phyloP scores from a whole-genome alignment of 345 rosid genomes.

The Citrus sp. region DNA sequence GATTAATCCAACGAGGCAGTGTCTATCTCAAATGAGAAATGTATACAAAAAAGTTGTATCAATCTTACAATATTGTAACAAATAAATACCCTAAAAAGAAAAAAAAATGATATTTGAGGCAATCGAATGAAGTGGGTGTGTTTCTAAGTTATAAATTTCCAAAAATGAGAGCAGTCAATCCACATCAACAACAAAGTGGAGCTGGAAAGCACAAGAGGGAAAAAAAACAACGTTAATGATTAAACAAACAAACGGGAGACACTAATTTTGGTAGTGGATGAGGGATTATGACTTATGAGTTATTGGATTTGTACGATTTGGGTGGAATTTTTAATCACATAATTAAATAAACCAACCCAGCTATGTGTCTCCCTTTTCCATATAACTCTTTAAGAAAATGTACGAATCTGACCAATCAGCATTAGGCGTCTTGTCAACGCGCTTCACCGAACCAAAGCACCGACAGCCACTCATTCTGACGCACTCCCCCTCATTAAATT shows the following conservation, averaged over 20 bases:
- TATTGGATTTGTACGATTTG: no score
- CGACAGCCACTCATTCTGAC: background rate
- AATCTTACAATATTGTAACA: no score
- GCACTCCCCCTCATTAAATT: background rate
- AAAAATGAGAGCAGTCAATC: no score
- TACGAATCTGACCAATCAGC: slow-evolving; percentile 1
- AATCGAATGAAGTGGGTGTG: no score
- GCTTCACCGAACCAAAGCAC: background rate
- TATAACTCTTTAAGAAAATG: background rate
- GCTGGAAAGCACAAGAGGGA: background rate
- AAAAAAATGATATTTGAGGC: no score
- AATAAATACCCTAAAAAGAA: no score
- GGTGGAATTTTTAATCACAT: no score
- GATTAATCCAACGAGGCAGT: no score
- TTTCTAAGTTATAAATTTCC: background rate
- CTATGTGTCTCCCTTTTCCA: background rate
- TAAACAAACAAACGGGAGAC: background rate
- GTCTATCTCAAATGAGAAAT: no score
- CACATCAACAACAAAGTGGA: background rate
- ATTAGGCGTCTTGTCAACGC: background rate
- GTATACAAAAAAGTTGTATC: no score
- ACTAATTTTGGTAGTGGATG: background rate
- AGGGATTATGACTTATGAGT: no score
- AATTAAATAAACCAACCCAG: background rate
- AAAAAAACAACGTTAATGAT: background rate